Conservation (phyloP, 2,329 filamentous ascomycete species). For the Penicillium griseofulvum region DNA sequence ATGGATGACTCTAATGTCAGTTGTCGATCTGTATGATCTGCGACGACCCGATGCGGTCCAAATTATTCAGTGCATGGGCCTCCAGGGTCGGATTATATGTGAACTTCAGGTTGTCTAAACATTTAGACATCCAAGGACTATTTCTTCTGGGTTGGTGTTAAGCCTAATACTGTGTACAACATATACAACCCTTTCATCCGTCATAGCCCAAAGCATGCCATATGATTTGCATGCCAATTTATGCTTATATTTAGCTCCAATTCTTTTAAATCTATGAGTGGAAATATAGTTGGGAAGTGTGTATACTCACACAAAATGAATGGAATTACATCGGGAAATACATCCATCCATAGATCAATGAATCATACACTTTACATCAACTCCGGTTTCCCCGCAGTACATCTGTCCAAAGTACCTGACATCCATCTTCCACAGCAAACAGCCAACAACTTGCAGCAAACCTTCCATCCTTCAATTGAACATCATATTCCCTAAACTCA, state of each 20-base stretch:
- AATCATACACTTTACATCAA: not conserved
- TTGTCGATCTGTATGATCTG: not conserved
- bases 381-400: conserved; percentile 6
- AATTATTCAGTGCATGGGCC: not conserved
- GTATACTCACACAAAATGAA: no score
- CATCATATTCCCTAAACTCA: not conserved
- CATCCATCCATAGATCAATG: not conserved
- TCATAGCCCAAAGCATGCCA: not conserved
- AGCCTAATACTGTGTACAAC: no score
- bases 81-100: not conserved
- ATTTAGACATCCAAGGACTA: not conserved
- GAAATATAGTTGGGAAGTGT: no score
- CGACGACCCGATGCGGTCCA: not conserved
- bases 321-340: not conserved
- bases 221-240: not conserved
- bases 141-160: not conserved
- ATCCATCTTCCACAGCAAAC: not conserved
- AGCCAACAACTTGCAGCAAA: not conserved
- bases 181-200: no score
- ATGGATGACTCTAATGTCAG: not conserved
- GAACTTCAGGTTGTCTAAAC: not conserved
- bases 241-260: not conserved
- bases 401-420: not conserved
- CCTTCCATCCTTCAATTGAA: not conserved
- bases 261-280: not conserved